Conservation (phyloP, 768 basidiomycete genomes). For the Rhodocollybia butyracea region DNA sequence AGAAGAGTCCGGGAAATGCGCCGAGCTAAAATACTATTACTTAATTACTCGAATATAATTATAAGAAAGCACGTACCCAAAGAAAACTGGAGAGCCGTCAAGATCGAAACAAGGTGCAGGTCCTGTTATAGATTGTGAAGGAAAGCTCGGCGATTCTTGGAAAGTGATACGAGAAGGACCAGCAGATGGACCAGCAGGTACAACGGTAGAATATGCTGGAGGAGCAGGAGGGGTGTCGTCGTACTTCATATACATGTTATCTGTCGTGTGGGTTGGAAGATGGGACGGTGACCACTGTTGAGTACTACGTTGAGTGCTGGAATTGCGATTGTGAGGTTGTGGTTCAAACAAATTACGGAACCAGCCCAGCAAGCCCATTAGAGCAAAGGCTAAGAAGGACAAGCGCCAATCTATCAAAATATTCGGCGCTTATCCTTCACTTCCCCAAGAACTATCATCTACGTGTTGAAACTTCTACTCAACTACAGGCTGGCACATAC, state of each 20-base stretch:
- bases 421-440: too few species aligned
- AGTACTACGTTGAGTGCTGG: background rate
- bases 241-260: background rate
- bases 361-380: background rate
- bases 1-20: background rate
- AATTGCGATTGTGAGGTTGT: background rate
- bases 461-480: too few species aligned
- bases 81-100: conserved; percentile 1
- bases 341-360: background rate
- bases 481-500: too few species aligned
- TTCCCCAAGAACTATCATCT: too few species aligned
- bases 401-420: too few species aligned
- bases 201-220: background rate
- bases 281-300: background rate
- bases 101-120: background rate
- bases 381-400: background rate
- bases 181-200: background rate
- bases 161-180: background rate
- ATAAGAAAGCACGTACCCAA: background rate
- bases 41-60: background rate
- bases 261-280: background rate
- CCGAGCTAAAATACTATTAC: background rate
- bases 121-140: background rate
- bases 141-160: background rate
- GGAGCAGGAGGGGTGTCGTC: background rate